Conservation (phyloP, 768 basidiomycete genomes). For the Hericium alpestre region DNA sequence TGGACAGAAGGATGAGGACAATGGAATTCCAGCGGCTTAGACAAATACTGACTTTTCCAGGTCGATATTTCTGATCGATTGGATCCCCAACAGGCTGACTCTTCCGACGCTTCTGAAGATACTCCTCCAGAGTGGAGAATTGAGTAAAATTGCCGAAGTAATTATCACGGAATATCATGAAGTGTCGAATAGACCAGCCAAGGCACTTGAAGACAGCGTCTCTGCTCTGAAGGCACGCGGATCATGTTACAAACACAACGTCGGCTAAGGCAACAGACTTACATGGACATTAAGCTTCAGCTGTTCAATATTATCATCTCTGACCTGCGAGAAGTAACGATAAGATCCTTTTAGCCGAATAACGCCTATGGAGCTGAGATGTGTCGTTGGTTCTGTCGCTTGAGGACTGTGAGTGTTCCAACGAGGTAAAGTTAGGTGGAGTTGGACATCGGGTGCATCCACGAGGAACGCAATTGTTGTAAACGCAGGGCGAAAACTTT, state of each 20-base stretch:
- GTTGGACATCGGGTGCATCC: conserved; percentile 43
- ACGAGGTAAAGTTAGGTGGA: conserved; percentile 63
- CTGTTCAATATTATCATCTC: conserved; percentile 67
- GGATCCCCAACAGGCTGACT: conserved; percentile 67
- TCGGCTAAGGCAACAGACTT: conserved; percentile 15
- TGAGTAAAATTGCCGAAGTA: conserved; percentile 93
- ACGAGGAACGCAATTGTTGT: conserved; percentile 57
- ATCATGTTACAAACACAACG: not conserved
- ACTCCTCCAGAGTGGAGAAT: conserved; percentile 82
- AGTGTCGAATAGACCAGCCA: conserved; percentile 83
- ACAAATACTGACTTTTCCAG: conserved; percentile 47
- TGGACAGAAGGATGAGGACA: conserved; percentile 19
- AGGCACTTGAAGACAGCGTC: conserved; percentile 56
- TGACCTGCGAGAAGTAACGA: conserved; percentile 57
- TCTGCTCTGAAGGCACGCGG: conserved; percentile 27
- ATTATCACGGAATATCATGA: conserved; percentile 86
- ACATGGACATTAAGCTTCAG: conserved; percentile 61
- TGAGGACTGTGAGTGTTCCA: conserved; percentile 85
- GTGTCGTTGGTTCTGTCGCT: conserved; percentile 45
- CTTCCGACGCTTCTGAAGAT: conserved; percentile 54
- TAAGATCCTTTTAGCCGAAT: conserved; percentile 62
- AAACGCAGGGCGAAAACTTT: conserved; percentile 60
- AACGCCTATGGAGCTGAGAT: conserved; percentile 47
- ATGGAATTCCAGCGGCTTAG: not conserved
- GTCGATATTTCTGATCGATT: conserved; percentile 66